Conservation (phyloP, 2,329 filamentous ascomycete genomes). For the Fusarium tanahbumbuense region DNA sequence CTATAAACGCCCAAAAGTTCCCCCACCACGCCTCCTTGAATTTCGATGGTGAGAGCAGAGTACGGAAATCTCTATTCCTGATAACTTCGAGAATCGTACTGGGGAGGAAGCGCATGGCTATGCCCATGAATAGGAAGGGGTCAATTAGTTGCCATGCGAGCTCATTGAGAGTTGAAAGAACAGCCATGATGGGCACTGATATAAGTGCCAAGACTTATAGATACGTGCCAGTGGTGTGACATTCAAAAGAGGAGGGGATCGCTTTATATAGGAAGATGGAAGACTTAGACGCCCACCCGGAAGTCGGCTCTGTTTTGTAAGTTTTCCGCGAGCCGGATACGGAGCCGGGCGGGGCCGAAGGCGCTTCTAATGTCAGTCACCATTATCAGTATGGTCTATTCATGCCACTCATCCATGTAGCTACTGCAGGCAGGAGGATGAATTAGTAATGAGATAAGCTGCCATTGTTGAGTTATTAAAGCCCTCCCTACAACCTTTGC, state of each 20-base stretch:
- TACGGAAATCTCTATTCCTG: constrained; percentile 47
- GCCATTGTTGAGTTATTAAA: not conserved
- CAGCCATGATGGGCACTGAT: constrained; percentile 40
- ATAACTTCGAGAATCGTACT: constrained; percentile 60
- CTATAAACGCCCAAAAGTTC: constrained; percentile 68
- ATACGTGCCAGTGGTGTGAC: not conserved
- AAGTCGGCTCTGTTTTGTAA: constrained; percentile 37
- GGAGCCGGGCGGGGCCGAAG: constrained; percentile 29
- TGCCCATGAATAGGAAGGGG: constrained; percentile 66
- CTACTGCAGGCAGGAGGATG: not conserved
- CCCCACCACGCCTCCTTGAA: constrained; percentile 68
- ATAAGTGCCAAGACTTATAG: not conserved
- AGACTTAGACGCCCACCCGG: constrained; percentile 5
- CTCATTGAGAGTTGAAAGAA: constrained; percentile 41
- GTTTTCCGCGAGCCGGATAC: constrained; percentile 28
- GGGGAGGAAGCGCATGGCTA: constrained; percentile 63
- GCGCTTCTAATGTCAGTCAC: not conserved
- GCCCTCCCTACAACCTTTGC: too few species aligned
- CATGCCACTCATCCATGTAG: not conserved
- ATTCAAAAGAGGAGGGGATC: not conserved
- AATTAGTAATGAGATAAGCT: not conserved
- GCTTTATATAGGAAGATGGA: constrained; percentile 16
- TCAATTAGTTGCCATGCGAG: constrained; percentile 53
- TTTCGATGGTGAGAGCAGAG: constrained; percentile 55
- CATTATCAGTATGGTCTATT: not conserved